Percentiles rank a stretch among this genome's conserved stretches.
These are phyloP conservation scores for Dispira parvispora DNA, from an alignment of 192 early-diverging fungal species.

Conservation along the genomic window DNA sequence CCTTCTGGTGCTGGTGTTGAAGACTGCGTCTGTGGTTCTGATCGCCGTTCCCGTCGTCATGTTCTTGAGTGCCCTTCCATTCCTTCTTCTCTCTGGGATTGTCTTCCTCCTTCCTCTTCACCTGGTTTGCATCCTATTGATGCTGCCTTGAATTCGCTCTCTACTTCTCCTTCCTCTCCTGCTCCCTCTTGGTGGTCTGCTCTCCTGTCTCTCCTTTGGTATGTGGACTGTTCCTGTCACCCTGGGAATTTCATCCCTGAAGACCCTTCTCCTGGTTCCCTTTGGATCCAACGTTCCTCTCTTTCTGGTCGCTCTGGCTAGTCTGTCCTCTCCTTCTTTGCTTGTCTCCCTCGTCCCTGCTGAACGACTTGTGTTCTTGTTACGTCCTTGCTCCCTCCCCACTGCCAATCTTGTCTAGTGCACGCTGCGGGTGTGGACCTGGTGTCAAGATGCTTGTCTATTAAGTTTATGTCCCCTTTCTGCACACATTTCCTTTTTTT, in stretches of 20 bases:
- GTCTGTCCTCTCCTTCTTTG: constrained; percentile 4
- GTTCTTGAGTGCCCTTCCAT: constrained; percentile 4
- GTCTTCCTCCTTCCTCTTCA: constrained; percentile 4
- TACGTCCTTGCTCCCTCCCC: constrained; percentile 3
- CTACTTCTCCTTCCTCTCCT: constrained; percentile 4
- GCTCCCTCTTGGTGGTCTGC: constrained; percentile 3
- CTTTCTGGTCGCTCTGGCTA: constrained; percentile 4
- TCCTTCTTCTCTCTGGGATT: constrained; percentile 4
- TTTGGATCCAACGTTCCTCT: constrained; percentile 4
- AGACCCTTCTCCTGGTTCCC: constrained; percentile 3
- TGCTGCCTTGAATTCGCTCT: constrained; percentile 4
- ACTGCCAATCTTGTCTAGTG: constrained; percentile 4
- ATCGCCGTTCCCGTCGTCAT: constrained; percentile 3
- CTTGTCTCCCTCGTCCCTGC: constrained; percentile 3
- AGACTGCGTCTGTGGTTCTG: constrained; percentile 4
- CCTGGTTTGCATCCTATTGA: constrained; percentile 4
- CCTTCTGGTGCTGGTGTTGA: constrained; percentile 4
- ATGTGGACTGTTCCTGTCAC: constrained; percentile 4
- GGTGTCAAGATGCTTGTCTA: constrained; percentile 4
- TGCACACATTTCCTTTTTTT: constrained; percentile 4
- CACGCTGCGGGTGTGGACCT: constrained; percentile 3
- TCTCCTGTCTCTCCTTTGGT: constrained; percentile 4
- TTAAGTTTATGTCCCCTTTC: constrained; percentile 4
- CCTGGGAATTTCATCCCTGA: constrained; percentile 4
- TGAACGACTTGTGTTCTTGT: constrained; percentile 4